Conservation (phyloP, 2,329 filamentous ascomycete species). For the Pseudogymnoascus sp. region DNA sequence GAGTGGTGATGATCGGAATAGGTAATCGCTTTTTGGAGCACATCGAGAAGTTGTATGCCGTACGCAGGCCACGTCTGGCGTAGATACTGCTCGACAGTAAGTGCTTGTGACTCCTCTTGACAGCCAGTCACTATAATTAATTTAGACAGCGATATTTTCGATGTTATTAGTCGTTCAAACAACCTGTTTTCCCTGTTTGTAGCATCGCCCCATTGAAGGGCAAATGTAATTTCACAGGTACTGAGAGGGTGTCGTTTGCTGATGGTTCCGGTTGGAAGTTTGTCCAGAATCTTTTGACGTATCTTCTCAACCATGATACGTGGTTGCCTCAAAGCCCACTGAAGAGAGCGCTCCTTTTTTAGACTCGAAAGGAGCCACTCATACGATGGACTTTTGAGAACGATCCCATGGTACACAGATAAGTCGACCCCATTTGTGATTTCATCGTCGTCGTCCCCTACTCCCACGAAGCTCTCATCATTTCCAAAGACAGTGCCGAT, state of each 20-base stretch:
- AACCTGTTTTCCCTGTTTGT: neutral
- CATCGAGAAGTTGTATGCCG: neutral
- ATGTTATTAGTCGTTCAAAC: neutral
- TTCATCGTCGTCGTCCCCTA: conserved; percentile 12
- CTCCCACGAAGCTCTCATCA: neutral
- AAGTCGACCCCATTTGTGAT: neutral
- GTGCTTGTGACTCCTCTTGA: neutral
- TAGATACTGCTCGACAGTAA: neutral
- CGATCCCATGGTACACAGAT: conserved; percentile 4
- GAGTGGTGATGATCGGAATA: neutral
- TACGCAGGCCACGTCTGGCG: neutral
- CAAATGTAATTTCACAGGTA: conserved; percentile 7
- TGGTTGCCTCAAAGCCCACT: neutral
- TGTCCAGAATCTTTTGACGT: conserved; percentile 8
- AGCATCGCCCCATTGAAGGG: neutral
- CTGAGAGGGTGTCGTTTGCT: conserved; percentile 9
- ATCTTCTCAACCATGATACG: conserved; percentile 3
- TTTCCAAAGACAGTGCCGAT: neutral
- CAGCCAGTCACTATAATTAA: neutral
- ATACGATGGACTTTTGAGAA: conserved; percentile 13
- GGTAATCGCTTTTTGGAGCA: neutral
- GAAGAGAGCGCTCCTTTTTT: conserved; percentile 6
- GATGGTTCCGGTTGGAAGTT: conserved; percentile 11
- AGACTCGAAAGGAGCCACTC: conserved; percentile 12
- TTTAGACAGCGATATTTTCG: neutral